phyloP scores from a whole-genome alignment of 768 basidiomycete species.

The Termitomyces sp. region DNA sequence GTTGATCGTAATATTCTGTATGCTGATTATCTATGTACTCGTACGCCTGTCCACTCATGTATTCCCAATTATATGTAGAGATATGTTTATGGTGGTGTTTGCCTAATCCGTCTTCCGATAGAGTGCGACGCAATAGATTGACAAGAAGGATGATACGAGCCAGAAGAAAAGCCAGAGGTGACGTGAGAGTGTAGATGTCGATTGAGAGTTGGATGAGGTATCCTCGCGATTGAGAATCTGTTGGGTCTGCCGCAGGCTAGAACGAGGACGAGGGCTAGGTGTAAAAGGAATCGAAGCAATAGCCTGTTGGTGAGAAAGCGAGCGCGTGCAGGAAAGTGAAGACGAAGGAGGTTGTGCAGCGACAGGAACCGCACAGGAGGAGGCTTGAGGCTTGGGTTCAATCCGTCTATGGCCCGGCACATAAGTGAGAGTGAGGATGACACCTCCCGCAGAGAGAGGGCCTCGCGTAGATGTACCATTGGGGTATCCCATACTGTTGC shows the following conservation, averaged over 20 bases:
- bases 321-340: too few species aligned
- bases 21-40: not conserved
- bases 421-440: not conserved
- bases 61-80: not conserved
- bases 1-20: not conserved
- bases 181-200: not conserved
- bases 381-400: not conserved
- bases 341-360: not conserved
- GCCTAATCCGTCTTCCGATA: not conserved
- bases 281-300: not conserved
- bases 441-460: not conserved
- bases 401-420: not conserved
- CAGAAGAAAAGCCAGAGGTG: not conserved
- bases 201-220: not conserved
- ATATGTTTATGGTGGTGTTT: not conserved
- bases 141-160: not conserved
- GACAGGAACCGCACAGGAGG: not conserved
- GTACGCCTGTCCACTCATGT: not conserved
- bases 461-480: too few species aligned
- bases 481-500: not conserved
- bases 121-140: not conserved
- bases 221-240: not conserved
- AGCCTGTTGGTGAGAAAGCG: not conserved
- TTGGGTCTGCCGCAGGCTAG: not conserved
- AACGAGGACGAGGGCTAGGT: not conserved